Evolutionary conservation across 2,329 filamentous ascomycete species (phyloP).

Genomic region (Trichoderma hamatum): DNA sequence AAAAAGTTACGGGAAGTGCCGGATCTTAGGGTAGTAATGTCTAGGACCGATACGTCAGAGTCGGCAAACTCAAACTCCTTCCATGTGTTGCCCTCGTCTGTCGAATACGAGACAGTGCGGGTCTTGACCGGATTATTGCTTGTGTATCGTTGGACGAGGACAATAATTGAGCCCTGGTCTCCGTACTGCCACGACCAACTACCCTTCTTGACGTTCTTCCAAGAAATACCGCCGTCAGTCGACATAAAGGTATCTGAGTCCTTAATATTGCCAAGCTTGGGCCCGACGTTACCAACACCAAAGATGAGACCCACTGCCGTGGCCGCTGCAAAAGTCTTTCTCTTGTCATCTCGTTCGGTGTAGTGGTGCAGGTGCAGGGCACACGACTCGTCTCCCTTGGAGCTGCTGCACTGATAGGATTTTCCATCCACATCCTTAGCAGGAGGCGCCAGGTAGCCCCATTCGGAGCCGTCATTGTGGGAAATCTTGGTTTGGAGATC

Average conservation of each 20-base stretch:
- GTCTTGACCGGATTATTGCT: slow-evolving; percentile 70
- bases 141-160: slow-evolving; percentile 74
- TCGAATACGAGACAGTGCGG: slow-evolving; percentile 71
- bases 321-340: slow-evolving; percentile 84
- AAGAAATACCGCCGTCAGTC: slow-evolving; percentile 84
- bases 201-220: slow-evolving; percentile 85
- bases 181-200: slow-evolving; percentile 93
- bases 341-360: slow-evolving; percentile 81
- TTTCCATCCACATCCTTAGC: slow-evolving; percentile 70
- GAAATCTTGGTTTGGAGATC: slow-evolving; percentile 88
- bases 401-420: slow-evolving; percentile 66
- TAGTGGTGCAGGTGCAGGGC: slow-evolving; percentile 93
- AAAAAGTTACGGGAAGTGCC: slow-evolving; percentile 91
- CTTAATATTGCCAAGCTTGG: slow-evolving; percentile 64
- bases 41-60: slow-evolving; percentile 70
- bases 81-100: slow-evolving; percentile 84
- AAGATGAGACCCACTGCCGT: slow-evolving; percentile 91
- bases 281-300: slow-evolving; percentile 86
- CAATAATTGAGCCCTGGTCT: slow-evolving; percentile 90
- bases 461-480: slow-evolving; percentile 92
- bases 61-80: slow-evolving; percentile 71
- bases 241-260: slow-evolving; percentile 91
- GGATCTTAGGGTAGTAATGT: slow-evolving; percentile 85
- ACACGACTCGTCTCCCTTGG: slow-evolving; percentile 66
- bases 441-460: slow-evolving; percentile 77